Evolutionary conservation across 1,284 basidiomycete genomes (phyloP), one percentile per base, ranked within the genome.

Genomic region (Pseudozyma sp.): DNA sequence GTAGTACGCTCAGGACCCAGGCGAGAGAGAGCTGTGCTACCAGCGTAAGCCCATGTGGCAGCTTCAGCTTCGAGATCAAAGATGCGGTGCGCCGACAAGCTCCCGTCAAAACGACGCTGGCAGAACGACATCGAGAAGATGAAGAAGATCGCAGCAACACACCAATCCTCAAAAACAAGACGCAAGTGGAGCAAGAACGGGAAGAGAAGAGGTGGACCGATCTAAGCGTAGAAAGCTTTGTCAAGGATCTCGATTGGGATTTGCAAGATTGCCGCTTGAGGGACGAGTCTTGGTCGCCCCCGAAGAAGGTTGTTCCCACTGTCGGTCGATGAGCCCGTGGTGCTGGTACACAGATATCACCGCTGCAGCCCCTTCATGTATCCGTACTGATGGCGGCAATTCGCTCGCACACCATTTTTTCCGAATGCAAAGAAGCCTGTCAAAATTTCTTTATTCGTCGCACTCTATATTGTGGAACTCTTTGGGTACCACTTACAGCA

Each of bases 21-120:
- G 44, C 45, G 11, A 16, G n/a, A 14, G 59, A 49, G 36, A 44
- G 40, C 11, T 51, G 34, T 31, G 58, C 50, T 13, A 67, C 52
- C 8, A 42, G 36, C 9, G 42, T 31, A 1, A 68, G 65, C 31
- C 66, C 66, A 0, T 34, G 58, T n/a, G 71, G 66, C 0, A 70
- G 66, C 19, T 74, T 59, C 45, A 69, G 59, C 21, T 74, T 69
- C 34, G 71, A 74, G 56, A 74, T 74, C 49, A 61, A 52, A 16
- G 66, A 74, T 34, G 66, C 56, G 19, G 59, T 74, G 3, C 21
- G 56, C 4, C 18, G 52, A 39, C 4, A 34, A 3, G 55, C 45
- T 6, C 63, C 63, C 2, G n/a, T 55, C 42, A 45, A 38, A 3
- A 8, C 38, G 7, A 16, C n/a, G 21, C 38, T 34, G 34, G 16